These are phyloP conservation scores for Lavandula angustifolia DNA, from an alignment of 257 asterid genomes.

Conservation along the genomic window DNA sequence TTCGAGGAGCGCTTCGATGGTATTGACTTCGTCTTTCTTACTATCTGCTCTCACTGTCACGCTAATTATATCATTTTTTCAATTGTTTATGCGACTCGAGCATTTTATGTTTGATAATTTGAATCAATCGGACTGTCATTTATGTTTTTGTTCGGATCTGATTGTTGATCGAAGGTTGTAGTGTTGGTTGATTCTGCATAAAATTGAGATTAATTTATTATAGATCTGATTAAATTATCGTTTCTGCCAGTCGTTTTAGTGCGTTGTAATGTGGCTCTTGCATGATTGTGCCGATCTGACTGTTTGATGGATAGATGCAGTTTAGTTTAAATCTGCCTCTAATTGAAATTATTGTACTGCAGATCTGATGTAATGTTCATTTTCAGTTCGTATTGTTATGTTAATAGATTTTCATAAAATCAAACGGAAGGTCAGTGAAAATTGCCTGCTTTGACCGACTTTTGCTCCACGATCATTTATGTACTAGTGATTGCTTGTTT, in stretches of 20 bases:
- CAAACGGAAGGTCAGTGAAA: too few relatives aligned
- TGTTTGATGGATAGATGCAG: slow-evolving; percentile 24
- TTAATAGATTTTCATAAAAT: not conserved
- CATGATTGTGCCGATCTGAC: slow-evolving; percentile 35
- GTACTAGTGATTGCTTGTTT: slow-evolving; percentile 12
- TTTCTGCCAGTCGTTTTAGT: not conserved
- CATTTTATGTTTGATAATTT: not conserved
- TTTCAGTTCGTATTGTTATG: not conserved
- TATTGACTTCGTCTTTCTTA: slow-evolving; percentile 29
- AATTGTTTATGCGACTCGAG: too few relatives aligned
- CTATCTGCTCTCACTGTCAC: too few relatives aligned
- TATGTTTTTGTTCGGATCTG: slow-evolving; percentile 34
- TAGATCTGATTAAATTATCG: slow-evolving; percentile 34
- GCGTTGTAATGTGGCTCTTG: not conserved
- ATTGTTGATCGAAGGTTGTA: slow-evolving; percentile 22
- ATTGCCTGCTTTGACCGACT: too few relatives aligned
- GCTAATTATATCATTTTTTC: not conserved
- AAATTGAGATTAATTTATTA: slow-evolving; percentile 25
- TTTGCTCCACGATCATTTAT: not conserved
- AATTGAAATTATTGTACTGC: slow-evolving; percentile 23
- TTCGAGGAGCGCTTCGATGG: slow-evolving; percentile 93
- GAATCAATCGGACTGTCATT: slow-evolving; percentile 17
- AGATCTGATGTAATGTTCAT: slow-evolving; percentile 32
- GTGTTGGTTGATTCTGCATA: slow-evolving; percentile 16
- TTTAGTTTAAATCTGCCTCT: slow-evolving; percentile 16